These are phyloP conservation scores for Plasmodiophora brassicae DNA, from an alignment of 208 protist genomes.

Conservation along the genomic window DNA sequence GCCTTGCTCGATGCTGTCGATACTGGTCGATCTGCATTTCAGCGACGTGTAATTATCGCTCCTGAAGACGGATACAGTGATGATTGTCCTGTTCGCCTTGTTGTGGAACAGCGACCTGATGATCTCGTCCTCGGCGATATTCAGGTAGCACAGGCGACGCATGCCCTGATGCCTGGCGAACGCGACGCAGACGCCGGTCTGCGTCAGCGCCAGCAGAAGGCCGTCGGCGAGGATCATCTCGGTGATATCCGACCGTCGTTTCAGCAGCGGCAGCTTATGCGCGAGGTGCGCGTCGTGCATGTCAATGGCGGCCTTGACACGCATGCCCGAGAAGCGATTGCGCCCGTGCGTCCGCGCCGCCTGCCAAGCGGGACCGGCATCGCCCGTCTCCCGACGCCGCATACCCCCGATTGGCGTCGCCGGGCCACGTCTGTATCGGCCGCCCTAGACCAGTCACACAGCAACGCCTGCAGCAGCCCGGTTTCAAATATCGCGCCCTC, in stretches of 20 bases:
- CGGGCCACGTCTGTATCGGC: too few species aligned
- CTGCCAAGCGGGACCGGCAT: background rate
- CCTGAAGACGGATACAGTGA: conserved; percentile 48
- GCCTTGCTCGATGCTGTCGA: conserved; percentile 30
- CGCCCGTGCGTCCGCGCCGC: background rate
- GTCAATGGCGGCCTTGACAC: background rate
- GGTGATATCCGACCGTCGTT: conserved; percentile 33
- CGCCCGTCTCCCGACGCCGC: background rate
- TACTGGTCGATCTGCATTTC: conserved; percentile 40
- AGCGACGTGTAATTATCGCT: conserved; percentile 48
- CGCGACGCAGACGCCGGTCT: conserved; percentile 41
- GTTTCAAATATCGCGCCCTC: too few species aligned
- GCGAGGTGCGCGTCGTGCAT: conserved; percentile 45
- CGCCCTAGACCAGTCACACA: too few species aligned
- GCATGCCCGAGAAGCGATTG: conserved; percentile 33
- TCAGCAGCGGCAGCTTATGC: conserved; percentile 38
- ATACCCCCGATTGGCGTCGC: too few species aligned
- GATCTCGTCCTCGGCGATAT: conserved; percentile 30
- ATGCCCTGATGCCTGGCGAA: background rate
- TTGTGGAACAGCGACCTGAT: conserved; percentile 46
- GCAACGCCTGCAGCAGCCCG: too few species aligned
- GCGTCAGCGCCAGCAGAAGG: conserved; percentile 42
- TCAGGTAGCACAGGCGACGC: conserved; percentile 13
- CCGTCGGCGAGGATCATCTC: conserved; percentile 46
- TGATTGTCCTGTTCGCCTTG: conserved; percentile 51